Evolutionary conservation across 2,329 filamentous ascomycete genomes (phyloP), one percentile per base, ranked within the genome.

Genomic region (Lachnum nothofagi): DNA sequence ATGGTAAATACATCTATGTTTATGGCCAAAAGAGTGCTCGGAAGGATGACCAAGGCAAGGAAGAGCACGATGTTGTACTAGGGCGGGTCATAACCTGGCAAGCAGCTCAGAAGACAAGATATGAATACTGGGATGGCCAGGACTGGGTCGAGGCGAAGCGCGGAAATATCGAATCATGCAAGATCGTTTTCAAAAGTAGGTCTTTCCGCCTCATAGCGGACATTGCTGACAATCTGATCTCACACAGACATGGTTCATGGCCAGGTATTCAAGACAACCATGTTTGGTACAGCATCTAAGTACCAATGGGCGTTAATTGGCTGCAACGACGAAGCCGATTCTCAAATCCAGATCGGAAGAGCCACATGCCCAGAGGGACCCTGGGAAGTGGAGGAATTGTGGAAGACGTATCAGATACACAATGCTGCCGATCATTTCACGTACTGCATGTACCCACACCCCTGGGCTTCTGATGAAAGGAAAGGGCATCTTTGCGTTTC

Each of bases 401-500:
- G 14, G 14, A 16, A 16, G 16, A 37, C 34, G 16, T 17, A 37
- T 10, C 16, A 19, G 17, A 22, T 20, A 22, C 10, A 37, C 19
- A 10, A 50, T 14, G 20, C 37, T 27, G 14, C 42, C 4, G 17
- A 19, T 7, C 41, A 35, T 2, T 60, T 50, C 25, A 41, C 19
- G 3, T 57, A 58, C 35, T 57, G 55, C 12, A 49, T 60, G 23
- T 60, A 57, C 27, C 46, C 53, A 9, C 58, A 60, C 24, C 56
- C 58, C 9, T 60, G 58, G 56, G 56, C 54, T 3, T 52, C 44
- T 16, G 9, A 54, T 16, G 45, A 44, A n/a, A 40, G 33, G 7
- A 52, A 42, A 12, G 52, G 54, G 4, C 52, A 60, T 41, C 29
- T 60, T 17, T 56, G 54, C 44, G 45, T 60, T 17, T 47, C 49